Conservation (phyloP, 306 rosid species). For the Amphicarpaea edgeworthii region DNA sequence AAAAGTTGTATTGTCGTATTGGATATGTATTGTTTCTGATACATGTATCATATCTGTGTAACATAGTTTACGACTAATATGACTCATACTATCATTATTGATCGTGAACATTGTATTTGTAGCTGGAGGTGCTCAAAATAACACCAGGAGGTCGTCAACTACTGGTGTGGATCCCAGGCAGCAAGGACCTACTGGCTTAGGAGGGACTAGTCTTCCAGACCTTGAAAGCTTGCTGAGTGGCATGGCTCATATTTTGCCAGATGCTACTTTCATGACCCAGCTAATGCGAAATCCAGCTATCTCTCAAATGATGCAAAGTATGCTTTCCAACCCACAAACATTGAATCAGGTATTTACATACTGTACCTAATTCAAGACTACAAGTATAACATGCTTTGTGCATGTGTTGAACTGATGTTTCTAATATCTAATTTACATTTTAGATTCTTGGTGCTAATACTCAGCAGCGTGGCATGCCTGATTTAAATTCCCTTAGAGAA, state of each 20-base stretch:
- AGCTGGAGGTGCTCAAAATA: constrained; percentile 70
- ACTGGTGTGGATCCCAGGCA: constrained; percentile 64
- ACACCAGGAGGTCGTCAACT: constrained; percentile 56
- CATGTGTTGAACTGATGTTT: constrained; percentile 31
- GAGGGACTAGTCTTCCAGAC: constrained; percentile 70
- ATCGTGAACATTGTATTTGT: constrained; percentile 48
- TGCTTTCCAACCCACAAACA: constrained; percentile 78
- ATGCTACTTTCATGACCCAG: constrained; percentile 65
- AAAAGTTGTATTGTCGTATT: background rate
- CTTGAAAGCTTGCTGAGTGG: constrained; percentile 66
- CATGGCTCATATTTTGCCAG: constrained; percentile 57
- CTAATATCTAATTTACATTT: constrained; percentile 39
- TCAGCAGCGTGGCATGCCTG: constrained; percentile 72
- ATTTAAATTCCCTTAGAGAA: constrained; percentile 78
- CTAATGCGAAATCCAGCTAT: constrained; percentile 86
- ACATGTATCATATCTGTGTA: background rate
- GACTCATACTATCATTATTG: constrained; percentile 20
- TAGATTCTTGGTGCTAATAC: constrained; percentile 74
- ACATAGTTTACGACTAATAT: constrained; percentile 6
- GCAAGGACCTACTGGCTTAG: constrained; percentile 64
- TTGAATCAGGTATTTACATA: constrained; percentile 71
- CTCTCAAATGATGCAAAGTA: constrained; percentile 86
- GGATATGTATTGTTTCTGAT: background rate
- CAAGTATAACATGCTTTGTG: constrained; percentile 7
- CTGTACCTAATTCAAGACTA: background rate